A percentile compares a stretch with the other conserved stretches of the same genome.
Evolutionary conservation across 225 moss, liverwort and hornwort species (phyloP).

Genomic region (Physcomitrellopsis africana): DNA sequence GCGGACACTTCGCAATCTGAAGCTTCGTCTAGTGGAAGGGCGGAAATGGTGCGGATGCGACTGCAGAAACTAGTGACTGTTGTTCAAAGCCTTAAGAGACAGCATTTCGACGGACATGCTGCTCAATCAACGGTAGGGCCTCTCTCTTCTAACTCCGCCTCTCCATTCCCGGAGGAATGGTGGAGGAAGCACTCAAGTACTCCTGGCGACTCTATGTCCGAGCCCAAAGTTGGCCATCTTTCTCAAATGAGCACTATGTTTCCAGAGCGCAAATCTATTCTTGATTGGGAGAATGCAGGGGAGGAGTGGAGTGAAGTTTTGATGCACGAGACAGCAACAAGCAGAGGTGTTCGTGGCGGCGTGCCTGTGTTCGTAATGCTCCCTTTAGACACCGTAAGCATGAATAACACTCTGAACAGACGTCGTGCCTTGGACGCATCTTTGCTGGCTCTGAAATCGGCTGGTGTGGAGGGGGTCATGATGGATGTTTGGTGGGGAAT

Average conservation of each 20-base stretch:
- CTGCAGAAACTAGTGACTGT: slow-evolving; percentile 18
- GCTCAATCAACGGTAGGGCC: slow-evolving; percentile 33
- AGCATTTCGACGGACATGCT: slow-evolving; percentile 42
- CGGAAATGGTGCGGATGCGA: slow-evolving; percentile 38
- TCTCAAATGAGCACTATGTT: slow-evolving; percentile 45
- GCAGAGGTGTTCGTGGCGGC: slow-evolving; percentile 64
- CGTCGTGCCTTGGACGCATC: slow-evolving; percentile 73
- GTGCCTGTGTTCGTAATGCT: slow-evolving; percentile 84
- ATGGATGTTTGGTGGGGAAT: slow-evolving; percentile 98
- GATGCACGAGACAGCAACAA: slow-evolving; percentile 68
- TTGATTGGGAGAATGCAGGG: slow-evolving; percentile 63
- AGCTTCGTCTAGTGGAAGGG: slow-evolving; percentile 50
- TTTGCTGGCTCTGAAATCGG: slow-evolving; percentile 66
- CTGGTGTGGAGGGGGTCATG: slow-evolving; percentile 84
- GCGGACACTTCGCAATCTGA: slow-evolving; percentile 55
- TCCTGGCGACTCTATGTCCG: slow-evolving; percentile 44
- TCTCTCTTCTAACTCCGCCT: slow-evolving; percentile 33
- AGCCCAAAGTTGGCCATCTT: slow-evolving; percentile 46
- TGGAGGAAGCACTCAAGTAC: slow-evolving; percentile 48
- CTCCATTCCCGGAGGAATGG: slow-evolving; percentile 51
- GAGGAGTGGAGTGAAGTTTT: slow-evolving; percentile 61
- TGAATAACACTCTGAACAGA: slow-evolving; percentile 67
- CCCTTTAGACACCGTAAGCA: slow-evolving; percentile 70
- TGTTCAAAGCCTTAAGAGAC: slow-evolving; percentile 29
- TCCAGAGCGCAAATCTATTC: slow-evolving; percentile 55